phyloP scores from a whole-genome alignment of 2,329 filamentous ascomycete species.

The Balansia obtecta region DNA sequence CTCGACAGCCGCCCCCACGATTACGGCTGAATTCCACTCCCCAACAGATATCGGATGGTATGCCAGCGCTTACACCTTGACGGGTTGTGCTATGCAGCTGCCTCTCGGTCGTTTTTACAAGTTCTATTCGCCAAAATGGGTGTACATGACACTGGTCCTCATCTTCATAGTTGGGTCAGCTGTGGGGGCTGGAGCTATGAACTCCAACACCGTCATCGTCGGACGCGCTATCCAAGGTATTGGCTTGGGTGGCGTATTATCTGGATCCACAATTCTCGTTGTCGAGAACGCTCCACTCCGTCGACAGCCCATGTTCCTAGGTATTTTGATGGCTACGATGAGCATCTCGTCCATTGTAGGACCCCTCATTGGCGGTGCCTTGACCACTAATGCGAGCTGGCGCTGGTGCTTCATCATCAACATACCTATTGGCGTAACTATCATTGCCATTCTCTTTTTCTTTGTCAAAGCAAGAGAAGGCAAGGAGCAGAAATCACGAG shows the following conservation, averaged over 20 bases:
- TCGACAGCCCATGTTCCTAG: slow-evolving; percentile 2
- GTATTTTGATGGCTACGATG: background rate
- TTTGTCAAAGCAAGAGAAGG: too few species aligned
- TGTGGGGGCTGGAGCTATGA: slow-evolving; percentile 15
- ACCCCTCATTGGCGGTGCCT: slow-evolving; percentile 12
- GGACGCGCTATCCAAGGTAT: slow-evolving; percentile 26
- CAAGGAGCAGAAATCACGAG: too few species aligned
- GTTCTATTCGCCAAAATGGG: slow-evolving; percentile 16
- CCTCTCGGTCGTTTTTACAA: slow-evolving; percentile 17
- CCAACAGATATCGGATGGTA: slow-evolving; percentile 30
- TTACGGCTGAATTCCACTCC: slow-evolving; percentile 22
- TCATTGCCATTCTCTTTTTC: too few species aligned
- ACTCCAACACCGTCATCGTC: slow-evolving; percentile 21
- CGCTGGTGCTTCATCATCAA: slow-evolving; percentile 16
- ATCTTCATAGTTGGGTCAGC: slow-evolving; percentile 15
- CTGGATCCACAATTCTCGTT: slow-evolving; percentile 15
- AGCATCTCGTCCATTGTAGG: slow-evolving; percentile 11
- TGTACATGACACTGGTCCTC: slow-evolving; percentile 12
- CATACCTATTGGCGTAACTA: too few species aligned
- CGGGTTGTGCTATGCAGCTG: slow-evolving; percentile 14
- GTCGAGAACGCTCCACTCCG: slow-evolving; percentile 1
- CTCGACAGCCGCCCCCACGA: slow-evolving; percentile 23
- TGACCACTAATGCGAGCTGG: slow-evolving; percentile 14
- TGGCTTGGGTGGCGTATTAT: slow-evolving; percentile 23
- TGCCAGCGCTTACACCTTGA: slow-evolving; percentile 16